Evolutionary conservation across 129 eudicot species (phyloP).

Genomic region (Smallanthus sonchifolius): DNA sequence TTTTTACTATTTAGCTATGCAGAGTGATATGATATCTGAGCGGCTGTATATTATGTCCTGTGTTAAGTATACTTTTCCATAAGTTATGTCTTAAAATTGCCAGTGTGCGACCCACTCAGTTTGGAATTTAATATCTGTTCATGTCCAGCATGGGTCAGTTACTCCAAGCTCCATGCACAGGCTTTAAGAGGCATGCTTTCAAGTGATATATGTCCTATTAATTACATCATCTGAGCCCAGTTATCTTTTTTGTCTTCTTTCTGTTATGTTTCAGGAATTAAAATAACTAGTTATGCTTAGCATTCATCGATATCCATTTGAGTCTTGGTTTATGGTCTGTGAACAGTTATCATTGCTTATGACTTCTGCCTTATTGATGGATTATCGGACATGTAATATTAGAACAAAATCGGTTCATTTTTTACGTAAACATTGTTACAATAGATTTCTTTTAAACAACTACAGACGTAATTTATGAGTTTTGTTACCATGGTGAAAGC

Average conservation of each 20-base stretch:
- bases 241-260: too few species aligned
- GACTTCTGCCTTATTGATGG: neutral
- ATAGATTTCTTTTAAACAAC: neutral
- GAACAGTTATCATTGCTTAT: neutral
- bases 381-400: neutral
- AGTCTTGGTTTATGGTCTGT: neutral
- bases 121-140: neutral
- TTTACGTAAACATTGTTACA: neutral
- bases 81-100: neutral
- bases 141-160: neutral
- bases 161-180: too few species aligned
- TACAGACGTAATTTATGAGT: neutral
- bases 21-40: neutral
- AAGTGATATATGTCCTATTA: too few species aligned
- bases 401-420: conserved; percentile 3
- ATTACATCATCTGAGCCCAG: too few species aligned
- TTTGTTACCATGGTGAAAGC: conserved; percentile 5
- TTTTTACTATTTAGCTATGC: neutral
- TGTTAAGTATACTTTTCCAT: neutral
- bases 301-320: neutral
- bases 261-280: too few species aligned
- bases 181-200: too few species aligned
- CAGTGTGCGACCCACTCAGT: neutral
- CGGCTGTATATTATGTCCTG: neutral
- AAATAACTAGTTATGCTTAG: too few species aligned